phyloP scores from a whole-genome alignment of 345 rosid species.

The Acer saccharum region DNA sequence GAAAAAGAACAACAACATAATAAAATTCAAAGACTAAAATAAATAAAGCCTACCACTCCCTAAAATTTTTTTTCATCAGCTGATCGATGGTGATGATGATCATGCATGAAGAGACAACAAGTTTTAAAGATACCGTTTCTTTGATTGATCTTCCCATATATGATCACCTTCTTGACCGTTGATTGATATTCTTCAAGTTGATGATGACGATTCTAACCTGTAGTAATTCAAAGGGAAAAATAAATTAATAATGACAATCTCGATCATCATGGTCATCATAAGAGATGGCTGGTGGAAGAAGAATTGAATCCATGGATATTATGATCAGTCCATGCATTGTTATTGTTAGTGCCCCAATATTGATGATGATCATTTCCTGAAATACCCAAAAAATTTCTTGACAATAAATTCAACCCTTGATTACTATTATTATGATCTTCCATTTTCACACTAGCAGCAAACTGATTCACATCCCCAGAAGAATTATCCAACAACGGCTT shows the following conservation, averaged over 20 bases:
- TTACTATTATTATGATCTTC: slow-evolving; percentile 31
- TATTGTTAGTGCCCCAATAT: slow-evolving; percentile 37
- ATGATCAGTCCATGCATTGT: slow-evolving; percentile 53
- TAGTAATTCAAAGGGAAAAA: slow-evolving; percentile 2
- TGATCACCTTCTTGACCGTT: slow-evolving; percentile 12
- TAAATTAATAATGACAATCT: neutral
- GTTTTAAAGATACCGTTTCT: too few relatives aligned
- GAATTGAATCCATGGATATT: slow-evolving; percentile 41
- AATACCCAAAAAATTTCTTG: slow-evolving; percentile 45
- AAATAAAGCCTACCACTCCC: slow-evolving; percentile 32
- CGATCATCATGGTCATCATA: slow-evolving; percentile 31
- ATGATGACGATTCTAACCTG: slow-evolving; percentile 13
- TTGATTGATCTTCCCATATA: neutral
- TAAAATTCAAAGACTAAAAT: slow-evolving; percentile 18
- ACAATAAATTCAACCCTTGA: slow-evolving; percentile 37
- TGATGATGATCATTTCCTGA: slow-evolving; percentile 53
- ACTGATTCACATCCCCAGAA: slow-evolving; percentile 14
- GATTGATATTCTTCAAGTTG: slow-evolving; percentile 9
- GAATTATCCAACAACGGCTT: slow-evolving; percentile 31
- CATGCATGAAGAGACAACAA: neutral
- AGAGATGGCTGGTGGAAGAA: slow-evolving; percentile 45
- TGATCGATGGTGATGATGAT: slow-evolving; percentile 15
- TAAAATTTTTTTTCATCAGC: neutral
- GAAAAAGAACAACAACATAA: slow-evolving; percentile 3
- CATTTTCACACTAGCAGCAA: slow-evolving; percentile 35